Percentiles rank a stretch among this genome's conserved stretches.
Evolutionary conservation across 202 grass and related monocot species (phyloP).

Genomic region (Musa balbisiana): DNA sequence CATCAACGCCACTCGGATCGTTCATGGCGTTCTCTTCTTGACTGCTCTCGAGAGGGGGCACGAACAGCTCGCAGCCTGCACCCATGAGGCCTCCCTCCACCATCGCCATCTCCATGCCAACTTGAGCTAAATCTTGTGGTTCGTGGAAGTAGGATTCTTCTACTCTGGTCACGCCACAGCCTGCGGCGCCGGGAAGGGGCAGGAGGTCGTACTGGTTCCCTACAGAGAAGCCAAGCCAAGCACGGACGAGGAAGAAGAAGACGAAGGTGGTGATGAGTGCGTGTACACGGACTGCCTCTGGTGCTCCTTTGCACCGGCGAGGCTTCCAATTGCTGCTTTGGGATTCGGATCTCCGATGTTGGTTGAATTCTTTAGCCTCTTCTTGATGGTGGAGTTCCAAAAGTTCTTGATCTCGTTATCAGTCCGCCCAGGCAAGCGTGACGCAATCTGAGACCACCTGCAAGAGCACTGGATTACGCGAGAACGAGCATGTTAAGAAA

Average conservation of each 20-base stretch:
- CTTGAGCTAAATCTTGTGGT: constrained; percentile 15
- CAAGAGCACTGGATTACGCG: background rate
- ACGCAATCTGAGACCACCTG: constrained; percentile 96
- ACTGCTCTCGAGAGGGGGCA: constrained; percentile 41
- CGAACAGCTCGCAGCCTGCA: constrained; percentile 26
- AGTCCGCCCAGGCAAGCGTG: constrained; percentile 74
- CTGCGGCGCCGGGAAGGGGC: constrained; percentile 25
- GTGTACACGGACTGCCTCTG: constrained; percentile 38
- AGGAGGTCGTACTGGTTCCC: constrained; percentile 44
- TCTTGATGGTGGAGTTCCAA: constrained; percentile 99
- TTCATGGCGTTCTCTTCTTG: constrained; percentile 32
- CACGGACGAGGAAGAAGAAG: constrained; percentile 38
- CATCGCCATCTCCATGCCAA: constrained; percentile 27
- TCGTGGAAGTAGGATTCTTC: constrained; percentile 31
- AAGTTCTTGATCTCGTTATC: constrained; percentile 99
- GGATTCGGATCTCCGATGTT: constrained; percentile 27
- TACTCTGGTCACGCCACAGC: background rate
- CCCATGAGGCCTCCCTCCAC: constrained; percentile 16
- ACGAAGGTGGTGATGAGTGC: constrained; percentile 44
- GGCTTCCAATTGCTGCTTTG: constrained; percentile 16
- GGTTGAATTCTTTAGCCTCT: constrained; percentile 52
- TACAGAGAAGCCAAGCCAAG: constrained; percentile 22
- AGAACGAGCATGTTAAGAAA: background rate
- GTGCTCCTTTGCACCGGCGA: constrained; percentile 2
- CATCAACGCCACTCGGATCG: constrained; percentile 2